phyloP scores from a whole-genome alignment of 768 basidiomycete genomes.

The Russula dissimulans region DNA sequence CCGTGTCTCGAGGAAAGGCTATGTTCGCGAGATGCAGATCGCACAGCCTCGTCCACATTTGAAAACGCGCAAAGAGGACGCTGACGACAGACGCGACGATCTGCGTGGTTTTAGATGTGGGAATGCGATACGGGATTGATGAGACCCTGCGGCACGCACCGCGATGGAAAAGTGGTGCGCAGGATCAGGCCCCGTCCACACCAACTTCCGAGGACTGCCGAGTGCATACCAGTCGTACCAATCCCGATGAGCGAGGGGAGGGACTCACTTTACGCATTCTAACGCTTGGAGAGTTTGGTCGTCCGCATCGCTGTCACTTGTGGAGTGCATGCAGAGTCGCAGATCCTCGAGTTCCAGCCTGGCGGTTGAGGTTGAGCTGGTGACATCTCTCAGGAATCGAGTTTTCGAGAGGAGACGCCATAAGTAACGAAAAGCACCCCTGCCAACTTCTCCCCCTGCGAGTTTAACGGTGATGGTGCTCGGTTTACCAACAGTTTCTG shows the following conservation, averaged over 20 bases:
- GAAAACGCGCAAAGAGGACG: slow-evolving; percentile 33
- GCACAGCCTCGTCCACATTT: slow-evolving; percentile 36
- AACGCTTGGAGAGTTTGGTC: slow-evolving; percentile 28
- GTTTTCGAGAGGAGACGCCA: slow-evolving; percentile 5
- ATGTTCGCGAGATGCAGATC: slow-evolving; percentile 42
- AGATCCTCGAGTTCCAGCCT: slow-evolving; percentile 25
- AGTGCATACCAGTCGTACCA: background rate
- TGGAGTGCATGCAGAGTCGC: slow-evolving; percentile 34
- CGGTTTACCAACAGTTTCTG: slow-evolving; percentile 1
- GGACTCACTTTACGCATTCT: slow-evolving; percentile 30
- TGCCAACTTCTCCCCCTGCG: slow-evolving; percentile 17
- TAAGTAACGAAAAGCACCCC: slow-evolving; percentile 12
- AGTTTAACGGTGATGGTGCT: slow-evolving; percentile 6
- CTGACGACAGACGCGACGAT: slow-evolving; percentile 35
- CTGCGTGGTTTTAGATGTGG: slow-evolving; percentile 21
- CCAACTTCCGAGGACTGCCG: slow-evolving; percentile 38
- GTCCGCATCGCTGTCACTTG: slow-evolving; percentile 24
- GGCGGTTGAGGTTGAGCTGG: background rate
- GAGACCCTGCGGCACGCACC: slow-evolving; percentile 29
- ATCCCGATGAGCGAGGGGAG: background rate
- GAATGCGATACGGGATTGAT: background rate
- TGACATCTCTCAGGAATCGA: background rate
- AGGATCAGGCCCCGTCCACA: slow-evolving; percentile 54
- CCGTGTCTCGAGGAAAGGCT: slow-evolving; percentile 27
- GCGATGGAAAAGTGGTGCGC: slow-evolving; percentile 55